phyloP scores from a whole-genome alignment of 108 stramenopile species.

The Cyclotella cryptica region DNA sequence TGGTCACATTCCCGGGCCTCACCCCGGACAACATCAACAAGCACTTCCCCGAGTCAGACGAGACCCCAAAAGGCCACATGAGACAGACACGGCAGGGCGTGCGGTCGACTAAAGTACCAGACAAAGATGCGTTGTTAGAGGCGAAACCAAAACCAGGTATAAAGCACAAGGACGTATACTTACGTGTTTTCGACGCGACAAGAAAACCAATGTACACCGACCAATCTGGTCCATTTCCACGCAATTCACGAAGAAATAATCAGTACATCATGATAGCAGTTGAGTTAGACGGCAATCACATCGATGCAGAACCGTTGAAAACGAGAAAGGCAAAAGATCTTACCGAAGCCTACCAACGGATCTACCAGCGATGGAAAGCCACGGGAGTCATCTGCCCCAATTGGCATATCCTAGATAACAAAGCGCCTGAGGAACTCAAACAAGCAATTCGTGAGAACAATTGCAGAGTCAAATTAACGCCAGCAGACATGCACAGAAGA shows the following conservation, averaged over 20 bases:
- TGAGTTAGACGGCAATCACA: conserved; percentile 16
- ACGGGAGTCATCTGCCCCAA: conserved; percentile 22
- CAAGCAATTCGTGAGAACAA: conserved; percentile 8
- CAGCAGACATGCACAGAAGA: conserved; percentile 19
- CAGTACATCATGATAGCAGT: not conserved
- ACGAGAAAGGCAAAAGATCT: conserved; percentile 18
- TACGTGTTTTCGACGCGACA: conserved; percentile 14
- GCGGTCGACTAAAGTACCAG: conserved; percentile 35
- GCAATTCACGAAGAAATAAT: conserved; percentile 9
- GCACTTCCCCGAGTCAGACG: conserved; percentile 9
- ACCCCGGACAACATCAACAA: conserved; percentile 9
- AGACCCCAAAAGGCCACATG: conserved; percentile 48
- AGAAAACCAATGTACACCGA: conserved; percentile 13
- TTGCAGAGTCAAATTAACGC: conserved; percentile 1
- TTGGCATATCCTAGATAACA: conserved; percentile 19
- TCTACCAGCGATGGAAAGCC: conserved; percentile 22
- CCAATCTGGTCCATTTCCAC: conserved; percentile 11
- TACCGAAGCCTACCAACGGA: conserved; percentile 24
- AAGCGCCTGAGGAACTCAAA: not conserved
- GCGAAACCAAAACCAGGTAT: not conserved
- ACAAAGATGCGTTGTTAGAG: not conserved
- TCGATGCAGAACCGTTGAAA: conserved; percentile 21
- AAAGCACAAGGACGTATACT: conserved; percentile 13
- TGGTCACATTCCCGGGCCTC: conserved; percentile 38
- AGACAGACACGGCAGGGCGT: conserved; percentile 34